These are phyloP conservation scores for Termitomyces sp. DNA, from an alignment of 768 basidiomycete species.

Conservation along the genomic window DNA sequence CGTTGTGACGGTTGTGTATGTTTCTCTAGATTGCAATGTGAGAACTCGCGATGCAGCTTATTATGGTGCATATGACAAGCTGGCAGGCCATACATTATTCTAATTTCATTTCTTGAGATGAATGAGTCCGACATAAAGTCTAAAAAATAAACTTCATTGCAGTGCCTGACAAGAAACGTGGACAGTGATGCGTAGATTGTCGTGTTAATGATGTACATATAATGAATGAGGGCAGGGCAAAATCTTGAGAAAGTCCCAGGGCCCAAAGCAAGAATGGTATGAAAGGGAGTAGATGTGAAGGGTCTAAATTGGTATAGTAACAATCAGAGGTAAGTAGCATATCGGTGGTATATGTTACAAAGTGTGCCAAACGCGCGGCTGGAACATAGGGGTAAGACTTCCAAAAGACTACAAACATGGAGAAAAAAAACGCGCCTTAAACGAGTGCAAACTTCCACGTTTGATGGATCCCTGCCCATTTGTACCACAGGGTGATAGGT, in stretches of 20 bases:
- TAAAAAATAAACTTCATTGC: background rate
- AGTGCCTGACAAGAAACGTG: background rate
- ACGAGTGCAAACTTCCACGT: constrained; percentile 43
- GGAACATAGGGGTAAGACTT: background rate
- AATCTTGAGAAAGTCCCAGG: background rate
- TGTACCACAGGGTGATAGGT: constrained; percentile 44
- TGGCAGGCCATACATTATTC: too few relatives aligned
- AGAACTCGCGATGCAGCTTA: background rate
- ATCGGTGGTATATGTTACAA: background rate
- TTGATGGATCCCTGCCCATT: constrained; percentile 52
- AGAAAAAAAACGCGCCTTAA: constrained; percentile 4
- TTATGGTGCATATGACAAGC: too few relatives aligned
- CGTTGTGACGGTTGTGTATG: background rate
- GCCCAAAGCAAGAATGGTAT: background rate
- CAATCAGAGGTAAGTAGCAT: background rate
- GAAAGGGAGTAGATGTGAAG: background rate
- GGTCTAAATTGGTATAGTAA: constrained; percentile 8
- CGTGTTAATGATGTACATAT: background rate
- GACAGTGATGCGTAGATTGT: background rate
- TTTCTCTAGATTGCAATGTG: background rate
- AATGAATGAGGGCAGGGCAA: background rate
- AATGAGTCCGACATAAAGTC: background rate
- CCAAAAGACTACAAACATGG: background rate
- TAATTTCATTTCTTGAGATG: background rate
- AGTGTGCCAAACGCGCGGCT: background rate